A percentile compares a stretch with the other conserved stretches of the same genome.
These are phyloP conservation scores for Pugionium dolabratum DNA, from an alignment of 345 rosid genomes.

Conservation along the genomic window DNA sequence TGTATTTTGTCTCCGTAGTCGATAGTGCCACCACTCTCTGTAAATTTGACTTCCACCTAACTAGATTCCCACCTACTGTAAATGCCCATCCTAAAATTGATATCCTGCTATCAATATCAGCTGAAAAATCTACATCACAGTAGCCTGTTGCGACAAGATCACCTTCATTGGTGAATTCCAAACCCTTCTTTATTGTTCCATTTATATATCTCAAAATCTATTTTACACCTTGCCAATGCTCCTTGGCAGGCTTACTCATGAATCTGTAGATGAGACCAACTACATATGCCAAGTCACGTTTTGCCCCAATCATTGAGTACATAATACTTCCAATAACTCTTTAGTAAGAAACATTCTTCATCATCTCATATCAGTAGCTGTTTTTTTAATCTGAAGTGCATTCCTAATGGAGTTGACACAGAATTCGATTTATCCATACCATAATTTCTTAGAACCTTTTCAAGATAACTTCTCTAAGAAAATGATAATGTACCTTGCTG, in stretches of 20 bases:
- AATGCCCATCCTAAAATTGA: no score
- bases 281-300: neutral
- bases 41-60: no score
- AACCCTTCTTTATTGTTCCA: neutral
- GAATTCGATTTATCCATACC: neutral
- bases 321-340: neutral
- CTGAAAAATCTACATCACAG: neutral
- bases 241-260: neutral
- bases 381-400: neutral
- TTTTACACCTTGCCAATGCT: neutral
- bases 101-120: neutral
- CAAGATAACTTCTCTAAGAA: neutral
- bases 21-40: no score
- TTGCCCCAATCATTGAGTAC: neutral
- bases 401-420: neutral
- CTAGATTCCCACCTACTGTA: no score
- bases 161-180: neutral
- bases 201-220: neutral
- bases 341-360: neutral
- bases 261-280: neutral
- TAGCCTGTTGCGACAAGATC: neutral
- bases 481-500: neutral
- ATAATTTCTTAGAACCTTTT: neutral
- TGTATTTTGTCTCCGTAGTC: no score
- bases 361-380: neutral